Evolutionary conservation across 1,139 yeast genomes (phyloP), one percentile per base, ranked within the genome.

Genomic region (Magnusiomyces sp.): DNA sequence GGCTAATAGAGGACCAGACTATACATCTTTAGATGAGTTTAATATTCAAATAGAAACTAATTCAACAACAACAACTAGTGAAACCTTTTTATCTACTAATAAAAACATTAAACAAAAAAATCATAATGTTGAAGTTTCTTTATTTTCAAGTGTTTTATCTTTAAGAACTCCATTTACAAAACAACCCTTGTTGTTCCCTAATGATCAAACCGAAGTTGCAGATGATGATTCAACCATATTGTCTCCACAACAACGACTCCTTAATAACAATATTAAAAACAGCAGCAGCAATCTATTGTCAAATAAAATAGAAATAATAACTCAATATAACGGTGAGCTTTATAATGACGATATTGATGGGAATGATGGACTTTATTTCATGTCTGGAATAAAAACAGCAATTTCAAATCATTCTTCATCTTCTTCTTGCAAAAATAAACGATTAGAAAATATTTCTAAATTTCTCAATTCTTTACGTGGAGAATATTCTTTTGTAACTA

Each of bases 311-410:
- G n/a, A n/a, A n/a, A n/a, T n/a, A n/a, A 59, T 72, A 0, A 57
- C 81, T 14, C 96, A 86, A 60, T 92, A 83, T 67, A 92, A 92
- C 63, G 98, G 97, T 0, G 97, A 90, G 62, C 68, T 89, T 11
- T 90, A 90, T 63, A 81, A 82, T 57, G 60, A 64, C 0, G 81
- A 76, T 37, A 76, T 83, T 33, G 58, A 62, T 1, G 64, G 64
- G 1, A 79, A 78, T 58, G 88, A 82, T 61, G 75, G 83, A 0
- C 65, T 64, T 5, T 75, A 62, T 50, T 65, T 80, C 31, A 20
- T 37, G 2, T 13, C 23, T 13, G 36, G 36, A 3, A 11, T 41
- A 3, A n/a, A 13, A 29, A 9, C n/a, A n/a, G 34, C 44, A 3
- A 7, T 41, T 4, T 5, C 10, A 2, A 19, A 19, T 2, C 17